Evolutionary conservation across 768 basidiomycete genomes (phyloP).

Genomic region (Tylopilus intermedius): DNA sequence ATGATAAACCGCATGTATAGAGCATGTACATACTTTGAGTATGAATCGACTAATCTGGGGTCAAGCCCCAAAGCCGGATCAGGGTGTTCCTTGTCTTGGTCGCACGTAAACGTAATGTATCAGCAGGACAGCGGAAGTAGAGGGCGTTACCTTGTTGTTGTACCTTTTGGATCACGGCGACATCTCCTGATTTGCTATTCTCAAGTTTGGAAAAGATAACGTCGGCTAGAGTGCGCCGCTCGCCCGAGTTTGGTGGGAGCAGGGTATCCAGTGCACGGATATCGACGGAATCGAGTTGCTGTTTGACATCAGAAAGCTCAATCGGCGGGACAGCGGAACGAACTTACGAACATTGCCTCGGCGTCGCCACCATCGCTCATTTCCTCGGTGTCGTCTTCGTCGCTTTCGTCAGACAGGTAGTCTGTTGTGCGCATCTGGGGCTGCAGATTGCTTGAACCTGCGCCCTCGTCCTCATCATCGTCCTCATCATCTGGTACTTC

Average conservation of each 20-base stretch:
- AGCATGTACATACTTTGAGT: conserved; percentile 69
- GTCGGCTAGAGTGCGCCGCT: conserved; percentile 87
- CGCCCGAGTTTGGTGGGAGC: conserved; percentile 67
- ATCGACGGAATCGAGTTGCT: conserved; percentile 91
- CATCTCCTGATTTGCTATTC: conserved; percentile 48
- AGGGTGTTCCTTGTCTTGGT: conserved; percentile 46
- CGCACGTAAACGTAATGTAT: conserved; percentile 11
- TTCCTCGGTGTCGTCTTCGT: conserved; percentile 30
- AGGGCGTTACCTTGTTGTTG: conserved; percentile 50
- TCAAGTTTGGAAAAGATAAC: conserved; percentile 95
- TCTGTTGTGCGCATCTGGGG: conserved; percentile 28
- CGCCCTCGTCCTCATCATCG: conserved; percentile 31
- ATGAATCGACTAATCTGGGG: conserved; percentile 88
- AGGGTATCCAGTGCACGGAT: conserved; percentile 79
- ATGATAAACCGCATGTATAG: neutral
- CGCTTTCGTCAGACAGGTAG: conserved; percentile 58
- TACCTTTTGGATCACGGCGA: conserved; percentile 56
- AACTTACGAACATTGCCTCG: conserved; percentile 59
- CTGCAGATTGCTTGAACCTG: conserved; percentile 26
- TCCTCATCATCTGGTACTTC: conserved; percentile 59
- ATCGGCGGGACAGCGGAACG: neutral
- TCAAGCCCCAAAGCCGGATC: conserved; percentile 87
- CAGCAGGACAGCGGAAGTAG: neutral
- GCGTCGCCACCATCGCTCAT: conserved; percentile 34
- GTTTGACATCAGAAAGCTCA: conserved; percentile 6